A percentile compares a stretch with the other conserved stretches of the same genome.
Evolutionary conservation across 805 yeast genomes (phyloP).

Genomic region (Blastobotrys attinorum): DNA sequence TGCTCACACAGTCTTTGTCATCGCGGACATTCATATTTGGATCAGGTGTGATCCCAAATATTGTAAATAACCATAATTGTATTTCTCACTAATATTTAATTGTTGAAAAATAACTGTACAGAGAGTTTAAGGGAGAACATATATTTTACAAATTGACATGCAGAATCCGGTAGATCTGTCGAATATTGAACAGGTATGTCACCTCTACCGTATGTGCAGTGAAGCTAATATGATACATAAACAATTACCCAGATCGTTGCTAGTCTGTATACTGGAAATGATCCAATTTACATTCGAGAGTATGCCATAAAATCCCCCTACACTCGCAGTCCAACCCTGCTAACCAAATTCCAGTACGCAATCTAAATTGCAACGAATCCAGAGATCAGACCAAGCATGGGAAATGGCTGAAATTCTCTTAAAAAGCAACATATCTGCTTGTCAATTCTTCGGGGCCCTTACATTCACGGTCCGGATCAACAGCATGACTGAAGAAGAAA

Average conservation of each 20-base stretch:
- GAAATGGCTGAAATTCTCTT: slow-evolving; percentile 49
- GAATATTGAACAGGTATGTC: background rate
- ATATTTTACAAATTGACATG: background rate
- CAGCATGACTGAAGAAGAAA: slow-evolving; percentile 7
- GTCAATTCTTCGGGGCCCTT: slow-evolving; percentile 71
- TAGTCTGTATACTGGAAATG: slow-evolving; percentile 3
- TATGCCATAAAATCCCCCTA: slow-evolving; percentile 1
- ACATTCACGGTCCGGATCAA: slow-evolving; percentile 63
- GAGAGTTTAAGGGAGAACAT: no score
- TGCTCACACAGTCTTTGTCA: no score
- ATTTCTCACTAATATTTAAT: no score
- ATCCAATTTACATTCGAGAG: slow-evolving; percentile 5
- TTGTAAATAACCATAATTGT: no score
- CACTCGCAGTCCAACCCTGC: background rate
- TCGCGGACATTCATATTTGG: no score
- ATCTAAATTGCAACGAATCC: slow-evolving; percentile 47
- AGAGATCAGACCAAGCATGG: slow-evolving; percentile 50
- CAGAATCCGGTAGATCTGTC: background rate
- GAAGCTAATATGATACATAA: background rate
- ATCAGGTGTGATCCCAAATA: no score
- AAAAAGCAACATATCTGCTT: slow-evolving; percentile 21
- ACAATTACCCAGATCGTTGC: background rate
- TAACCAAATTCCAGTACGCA: slow-evolving; percentile 35
- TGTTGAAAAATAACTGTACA: no score
- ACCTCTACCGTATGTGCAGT: no score